Percentiles rank a stretch among this genome's conserved stretches.
Conservation (phyloP, 129 eudicot genomes). For the Helianthus tuberosus region DNA sequence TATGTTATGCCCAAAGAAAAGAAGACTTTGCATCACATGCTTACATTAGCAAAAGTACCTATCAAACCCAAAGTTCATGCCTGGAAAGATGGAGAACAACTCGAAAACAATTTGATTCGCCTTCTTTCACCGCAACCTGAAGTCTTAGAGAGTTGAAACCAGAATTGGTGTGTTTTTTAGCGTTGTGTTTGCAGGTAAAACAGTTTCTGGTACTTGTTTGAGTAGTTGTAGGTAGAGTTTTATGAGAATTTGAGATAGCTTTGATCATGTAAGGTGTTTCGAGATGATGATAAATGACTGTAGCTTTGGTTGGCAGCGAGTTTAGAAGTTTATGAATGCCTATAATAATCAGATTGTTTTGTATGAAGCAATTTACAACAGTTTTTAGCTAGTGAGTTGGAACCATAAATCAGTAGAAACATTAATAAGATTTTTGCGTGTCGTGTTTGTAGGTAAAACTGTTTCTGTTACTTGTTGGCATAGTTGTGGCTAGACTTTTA, state of each 20-base stretch:
- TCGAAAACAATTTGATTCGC: slow-evolving; percentile 49
- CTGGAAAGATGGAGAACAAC: slow-evolving; percentile 75
- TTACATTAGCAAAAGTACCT: slow-evolving; percentile 39
- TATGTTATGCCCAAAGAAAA: slow-evolving; percentile 76
- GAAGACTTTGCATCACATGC: slow-evolving; percentile 47
- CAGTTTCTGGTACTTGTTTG: too few relatives aligned
- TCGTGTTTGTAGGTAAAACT: neutral
- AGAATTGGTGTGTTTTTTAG: too few relatives aligned
- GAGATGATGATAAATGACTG: too few relatives aligned
- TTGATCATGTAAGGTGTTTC: too few relatives aligned
- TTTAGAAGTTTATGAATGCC: too few relatives aligned
- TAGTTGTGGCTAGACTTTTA: neutral
- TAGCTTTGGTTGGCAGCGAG: too few relatives aligned
- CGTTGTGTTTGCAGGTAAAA: too few relatives aligned
- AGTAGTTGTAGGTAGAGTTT: too few relatives aligned
- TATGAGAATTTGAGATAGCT: too few relatives aligned
- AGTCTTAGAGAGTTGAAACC: neutral
- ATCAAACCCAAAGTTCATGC: slow-evolving; percentile 62
- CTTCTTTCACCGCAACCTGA: slow-evolving; percentile 28
- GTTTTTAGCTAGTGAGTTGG: neutral
- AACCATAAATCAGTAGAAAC: neutral
- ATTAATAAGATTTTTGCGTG: neutral
- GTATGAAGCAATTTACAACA: too few relatives aligned
- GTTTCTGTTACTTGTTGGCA: neutral
- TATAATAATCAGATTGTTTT: too few relatives aligned